These are phyloP conservation scores for Bertia moriformis DNA, from an alignment of 2,329 filamentous ascomycete species.

Conservation along the genomic window DNA sequence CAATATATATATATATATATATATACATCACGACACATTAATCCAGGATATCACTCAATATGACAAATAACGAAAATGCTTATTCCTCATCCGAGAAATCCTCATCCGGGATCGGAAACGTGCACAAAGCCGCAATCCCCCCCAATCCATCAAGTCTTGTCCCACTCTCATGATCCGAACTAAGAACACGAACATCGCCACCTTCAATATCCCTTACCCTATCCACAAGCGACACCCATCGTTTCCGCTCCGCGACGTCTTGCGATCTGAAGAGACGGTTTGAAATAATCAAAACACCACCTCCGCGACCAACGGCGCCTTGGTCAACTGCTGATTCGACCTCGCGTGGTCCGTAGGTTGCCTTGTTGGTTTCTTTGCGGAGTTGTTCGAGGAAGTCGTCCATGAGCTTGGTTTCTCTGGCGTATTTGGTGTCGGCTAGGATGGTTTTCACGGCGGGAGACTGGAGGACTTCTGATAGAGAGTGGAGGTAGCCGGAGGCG, in stretches of 20 bases:
- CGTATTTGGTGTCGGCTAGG: neutral
- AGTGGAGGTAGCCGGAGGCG: neutral
- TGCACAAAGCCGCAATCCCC: neutral
- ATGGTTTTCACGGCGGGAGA: neutral
- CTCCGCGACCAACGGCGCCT: neutral
- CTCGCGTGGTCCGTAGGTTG: neutral
- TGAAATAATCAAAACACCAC: neutral
- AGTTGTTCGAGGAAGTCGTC: conserved; percentile 1
- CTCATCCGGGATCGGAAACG: neutral
- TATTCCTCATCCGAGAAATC: conserved; percentile 1
- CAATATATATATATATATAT: too few species aligned
- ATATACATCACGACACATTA: too few species aligned
- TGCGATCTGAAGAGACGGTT: neutral
- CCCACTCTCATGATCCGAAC: neutral
- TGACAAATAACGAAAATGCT: too few species aligned
- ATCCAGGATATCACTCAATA: too few species aligned
- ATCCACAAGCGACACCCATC: conserved; percentile 1
- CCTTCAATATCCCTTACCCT: neutral
- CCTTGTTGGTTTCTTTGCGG: conserved; percentile 1
- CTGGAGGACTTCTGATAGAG: neutral
- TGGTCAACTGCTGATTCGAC: conserved; percentile 1
- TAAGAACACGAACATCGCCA: neutral
- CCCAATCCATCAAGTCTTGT: neutral
- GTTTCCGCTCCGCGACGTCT: neutral
- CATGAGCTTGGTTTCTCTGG: neutral